Percentiles rank a stretch among this genome's conserved stretches.
These are phyloP conservation scores for Primulina eburnea DNA, from an alignment of 257 asterid genomes.

Conservation along the genomic window DNA sequence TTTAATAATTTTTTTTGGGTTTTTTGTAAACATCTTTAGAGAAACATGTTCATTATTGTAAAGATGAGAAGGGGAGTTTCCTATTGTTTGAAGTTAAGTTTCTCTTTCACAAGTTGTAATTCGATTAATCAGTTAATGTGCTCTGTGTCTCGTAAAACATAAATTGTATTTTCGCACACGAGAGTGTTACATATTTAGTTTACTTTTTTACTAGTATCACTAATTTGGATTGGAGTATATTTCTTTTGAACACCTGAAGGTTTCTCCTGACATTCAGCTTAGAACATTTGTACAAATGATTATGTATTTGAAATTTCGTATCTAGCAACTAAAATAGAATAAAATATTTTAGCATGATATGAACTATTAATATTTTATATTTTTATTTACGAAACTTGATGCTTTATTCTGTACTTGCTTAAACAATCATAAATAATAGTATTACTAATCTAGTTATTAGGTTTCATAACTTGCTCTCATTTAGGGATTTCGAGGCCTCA, in stretches of 20 bases:
- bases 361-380: too few relatives aligned
- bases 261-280: too few relatives aligned
- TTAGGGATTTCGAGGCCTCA: constrained; percentile 14
- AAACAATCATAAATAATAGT: background rate
- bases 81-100: background rate
- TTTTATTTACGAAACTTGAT: background rate
- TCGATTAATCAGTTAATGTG: too few relatives aligned
- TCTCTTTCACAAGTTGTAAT: too few relatives aligned
- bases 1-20: too few relatives aligned
- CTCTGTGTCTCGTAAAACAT: too few relatives aligned
- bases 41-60: background rate
- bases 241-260: too few relatives aligned
- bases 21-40: background rate
- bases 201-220: too few relatives aligned
- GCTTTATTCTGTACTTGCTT: background rate
- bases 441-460: background rate
- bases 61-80: background rate
- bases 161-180: too few relatives aligned
- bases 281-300: too few relatives aligned
- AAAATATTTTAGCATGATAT: background rate
- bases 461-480: constrained; percentile 11
- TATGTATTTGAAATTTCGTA: background rate
- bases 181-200: too few relatives aligned
- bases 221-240: too few relatives aligned
- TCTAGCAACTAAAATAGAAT: background rate